Percentiles rank a stretch among this genome's conserved stretches.
phyloP scores from a whole-genome alignment of 345 rosid genomes.

The Arabidopsis thaliana region TAIR10.1 NC_003074.8:362501-363000 shows the following conservation, averaged over 20 bases:
- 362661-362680: background rate
- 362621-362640: constrained; percentile 12
- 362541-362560: background rate
- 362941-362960: constrained; percentile 97
- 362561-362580: background rate
- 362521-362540: constrained; percentile 29
- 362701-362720: background rate
- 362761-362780: constrained; percentile 92
- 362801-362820: constrained; percentile 67
- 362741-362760: constrained; percentile 96
- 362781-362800: constrained; percentile 94
- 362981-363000: constrained; percentile 85
- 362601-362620: background rate
- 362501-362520: constrained; percentile 6
- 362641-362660: constrained; percentile 12
- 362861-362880: constrained; percentile 6
- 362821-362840: constrained; percentile 63
- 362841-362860: background rate
- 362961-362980: constrained; percentile 98
- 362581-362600: constrained; percentile 11
- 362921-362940: constrained; percentile 21
- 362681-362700: constrained; percentile 14
- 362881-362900: background rate
- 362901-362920: constrained; percentile 31
- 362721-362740: constrained; percentile 27